A percentile compares a stretch with the other conserved stretches of the same genome.
Conservation (phyloP, 345 rosid genomes). For the Psidium friedrichsthalianum region DNA sequence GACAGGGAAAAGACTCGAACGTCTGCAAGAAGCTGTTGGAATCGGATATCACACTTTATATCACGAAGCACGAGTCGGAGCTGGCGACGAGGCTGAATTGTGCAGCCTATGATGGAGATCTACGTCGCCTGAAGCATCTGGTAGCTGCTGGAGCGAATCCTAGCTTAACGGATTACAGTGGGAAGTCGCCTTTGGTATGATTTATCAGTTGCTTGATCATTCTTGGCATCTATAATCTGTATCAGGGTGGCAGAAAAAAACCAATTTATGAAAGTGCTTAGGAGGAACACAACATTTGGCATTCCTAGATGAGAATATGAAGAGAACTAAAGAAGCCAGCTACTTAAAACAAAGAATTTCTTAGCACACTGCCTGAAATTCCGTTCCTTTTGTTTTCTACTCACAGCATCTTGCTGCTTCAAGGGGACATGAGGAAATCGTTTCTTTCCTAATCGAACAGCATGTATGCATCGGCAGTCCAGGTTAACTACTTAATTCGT, state of each 20-base stretch:
- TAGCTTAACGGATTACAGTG: slow-evolving; percentile 53
- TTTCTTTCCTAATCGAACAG: slow-evolving; percentile 49
- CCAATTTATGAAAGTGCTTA: neutral
- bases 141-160: slow-evolving; percentile 68
- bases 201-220: neutral
- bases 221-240: neutral
- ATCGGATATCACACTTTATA: slow-evolving; percentile 54
- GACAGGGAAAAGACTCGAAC: slow-evolving; percentile 55
- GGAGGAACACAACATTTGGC: neutral
- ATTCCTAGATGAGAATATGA: neutral
- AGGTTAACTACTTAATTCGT: slow-evolving; percentile 12
- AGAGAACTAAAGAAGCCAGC: neutral
- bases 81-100: slow-evolving; percentile 55
- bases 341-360: neutral
- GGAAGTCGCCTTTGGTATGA: slow-evolving; percentile 80
- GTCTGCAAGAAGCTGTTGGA: slow-evolving; percentile 38
- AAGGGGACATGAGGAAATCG: slow-evolving; percentile 59
- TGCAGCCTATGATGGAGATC: slow-evolving; percentile 57
- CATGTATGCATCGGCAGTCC: slow-evolving; percentile 33
- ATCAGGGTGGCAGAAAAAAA: neutral
- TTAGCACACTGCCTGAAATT: neutral
- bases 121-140: slow-evolving; percentile 46
- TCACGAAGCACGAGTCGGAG: slow-evolving; percentile 64
- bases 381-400: neutral
- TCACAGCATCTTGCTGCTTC: slow-evolving; percentile 72